Base-by-base conservation (phyloP, 257 asterid genomes). In the Fraxinus quadrangulata region DNA sequence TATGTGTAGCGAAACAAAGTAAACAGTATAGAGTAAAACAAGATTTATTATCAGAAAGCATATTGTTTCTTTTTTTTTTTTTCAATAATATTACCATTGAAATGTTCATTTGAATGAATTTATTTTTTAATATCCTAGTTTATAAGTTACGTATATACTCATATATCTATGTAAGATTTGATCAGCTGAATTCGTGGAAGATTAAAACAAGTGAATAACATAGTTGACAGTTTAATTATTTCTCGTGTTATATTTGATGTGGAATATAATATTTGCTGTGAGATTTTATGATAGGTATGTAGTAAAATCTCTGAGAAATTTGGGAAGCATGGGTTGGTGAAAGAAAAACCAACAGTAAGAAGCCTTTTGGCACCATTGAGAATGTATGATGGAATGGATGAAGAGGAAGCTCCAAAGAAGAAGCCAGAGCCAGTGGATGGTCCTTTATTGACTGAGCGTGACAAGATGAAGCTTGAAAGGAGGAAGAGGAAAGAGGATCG, bases 321-420 rank as follows among this genome's bases (percentile, higher is more conserved):
- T 68, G 99, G 97, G 87, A 95, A 93, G 81, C 97, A 95, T 82
- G 99, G 95, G 33, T 78, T 91, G 78, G 92, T 88, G 79, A 95
- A 95, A 86, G 93, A 71, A 73, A 91, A 95, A 82, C 97, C 98
- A 24, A 76, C 97, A 0, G 99, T 95, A 74, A 93, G 99, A 82
- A 95, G 99, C 89, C 94, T 93, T 61, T 81, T 79, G 77, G 91
- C 97, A 69, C 99, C 99, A 47, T 13, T 95, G 87, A 87, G 99
- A 88, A 95, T 95, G 99, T 88, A 70, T 78, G 99, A 95, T 80
- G 99, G 99, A 71, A 89, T 95, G 99, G 98, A 95, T 84, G 98
- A 93, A 84, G 87, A 75, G 80, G 92, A 85, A 81, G 94, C 88
- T 82, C 94, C 97, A 9, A 92, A 89, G 88, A 92, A 93, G 87